Evolutionary conservation across 345 rosid genomes (phyloP), one percentile per base, ranked within the genome.

Genomic region (Rhodomyrtus tomentosa): DNA sequence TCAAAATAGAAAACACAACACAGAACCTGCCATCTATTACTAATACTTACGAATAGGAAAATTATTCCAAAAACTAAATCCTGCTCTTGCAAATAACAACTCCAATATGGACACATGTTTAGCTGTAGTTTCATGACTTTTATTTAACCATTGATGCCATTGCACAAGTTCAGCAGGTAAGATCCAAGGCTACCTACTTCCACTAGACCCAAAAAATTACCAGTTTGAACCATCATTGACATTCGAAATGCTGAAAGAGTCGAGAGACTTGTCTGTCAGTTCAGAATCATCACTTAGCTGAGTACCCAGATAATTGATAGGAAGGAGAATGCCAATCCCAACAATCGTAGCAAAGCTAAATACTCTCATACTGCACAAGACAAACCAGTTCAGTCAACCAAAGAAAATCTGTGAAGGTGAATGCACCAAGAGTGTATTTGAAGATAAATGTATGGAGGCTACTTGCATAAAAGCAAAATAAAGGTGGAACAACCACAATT

Each of bases 231-330:
- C 98, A 79, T 92, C 88, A 42, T 94, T 85, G 76, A 96, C 98
- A 88, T 96, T 96, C 36, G 98, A 94, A 84, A 95, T 92, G 86
- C 98, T 93, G 92, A 96, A 95, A 10, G 92, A 90, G 20, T 94
- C 98, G 87, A 96, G 88, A 85, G 98, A 91, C 88, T 90, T 94
- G 84, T 91, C 89, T 25, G 93, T 88, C 84, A 96, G 87, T 85
- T 93, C 89, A 58, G 91, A 89, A 86, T 91, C 96, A 72, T 88
- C 89, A 82, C 82, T 84, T 48, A 95, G 87, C 89, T 96, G 98
- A 54, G 89, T 91, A 59, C 99, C 98, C 90, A 91, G 84, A 89
- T 89, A 95, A 84, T 94, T 96, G 49, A 96, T 88, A 20, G 99
- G 99, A 76, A 96, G 93, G 84, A 96, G 98, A 85, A 96, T 59